Base-by-base conservation (phyloP, 768 basidiomycete species). In the Suillus alpinus region DNA sequence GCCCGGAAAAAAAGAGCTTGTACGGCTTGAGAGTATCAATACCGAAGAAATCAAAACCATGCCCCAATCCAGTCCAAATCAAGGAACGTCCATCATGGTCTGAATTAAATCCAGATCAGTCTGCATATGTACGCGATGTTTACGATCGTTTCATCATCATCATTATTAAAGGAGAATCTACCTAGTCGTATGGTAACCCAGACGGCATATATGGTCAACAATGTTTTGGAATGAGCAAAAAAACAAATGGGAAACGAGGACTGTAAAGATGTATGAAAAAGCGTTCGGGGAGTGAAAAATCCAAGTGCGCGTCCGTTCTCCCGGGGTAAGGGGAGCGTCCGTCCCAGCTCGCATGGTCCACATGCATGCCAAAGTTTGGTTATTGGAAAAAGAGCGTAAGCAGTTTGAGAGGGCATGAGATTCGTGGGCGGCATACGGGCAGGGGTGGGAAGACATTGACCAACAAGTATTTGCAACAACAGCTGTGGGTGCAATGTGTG, bases 171-270 rank as follows among this genome's bases (percentile, higher is more conserved):
- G 60, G 47, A 31, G 57, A 62, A 64, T 47, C 51, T 60, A 20
- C 63, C 63, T 71, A 67, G 62, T 71, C 69, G 60, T 73, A 73
- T 62, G 64, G 69, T 73, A 67, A 65, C 67, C 67, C 62, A 61
- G 52, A 55, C 59, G 60, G 64, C 62, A 51, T 49, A 66, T 58
- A 63, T 52, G 52, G 36, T 53, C 52, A 53, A 53, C 52, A 53
- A 53, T 34, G 52, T 53, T 53, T 53, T 53, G 34, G 52, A 23
- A 53, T 20, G 52, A 53, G 52, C 34, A 62, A 58, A 60, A 62
- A 64, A 58, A 59, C 34, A 52, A 32, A 26, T 41, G 57, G 23
- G 55, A 65, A 71, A 63, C 52, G 23, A 18, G 53, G n/a, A 53
- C 44, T 40, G 34, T 64, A 59, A 60, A 65, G 34, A 53, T 23